Base-by-base conservation (phyloP, 2,329 filamentous ascomycete genomes). In the Calonectria honghensis region DNA sequence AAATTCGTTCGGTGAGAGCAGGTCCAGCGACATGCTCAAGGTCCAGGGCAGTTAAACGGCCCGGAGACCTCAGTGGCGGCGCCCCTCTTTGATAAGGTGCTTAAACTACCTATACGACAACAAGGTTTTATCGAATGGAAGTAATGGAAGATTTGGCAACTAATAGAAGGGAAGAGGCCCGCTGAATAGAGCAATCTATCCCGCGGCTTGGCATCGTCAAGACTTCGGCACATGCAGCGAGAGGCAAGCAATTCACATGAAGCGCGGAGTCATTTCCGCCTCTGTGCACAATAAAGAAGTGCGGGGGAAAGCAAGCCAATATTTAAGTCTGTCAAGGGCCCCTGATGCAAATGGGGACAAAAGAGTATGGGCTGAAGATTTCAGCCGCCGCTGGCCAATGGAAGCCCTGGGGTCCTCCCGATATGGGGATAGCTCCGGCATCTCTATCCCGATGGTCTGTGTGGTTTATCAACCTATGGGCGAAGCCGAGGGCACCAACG, bases 371-470 rank as follows among this genome's bases (percentile, higher is more conserved):
- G 57, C 35, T 61, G 35, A 61, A 61, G 18, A 9, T 24, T 41
- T 37, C n/a, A 41, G 35, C 2, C 14, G n/a, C 24, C 9, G 57
- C 14, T 41, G 35, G 32, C 57, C 57, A 61, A 61, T 61, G 39
- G 57, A 37, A 61, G 6, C 10, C 5, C 5, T 10, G 37, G 24
- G 14, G 32, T 7, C 13, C n/a, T 18, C 32, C 57, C 35, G 16
- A 41, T 61, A 13, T 41, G 57, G n/a, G 54, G 57, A 61, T 61
- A 37, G 57, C 35, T 61, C 57, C 57, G 57, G 57, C 57, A 61
- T 61, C 57, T 29, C n/a, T 61, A 39, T 39, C 57, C 57, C 57
- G 57, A 39, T 16, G 24, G 14, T n/a, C 32, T 39, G 57, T 37
- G 35, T 61, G 9, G 14, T 29, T 39, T 61, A 41, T 61, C 57